Conservation (phyloP, 768 basidiomycete genomes). For the Neoboletus brunneissimus region DNA sequence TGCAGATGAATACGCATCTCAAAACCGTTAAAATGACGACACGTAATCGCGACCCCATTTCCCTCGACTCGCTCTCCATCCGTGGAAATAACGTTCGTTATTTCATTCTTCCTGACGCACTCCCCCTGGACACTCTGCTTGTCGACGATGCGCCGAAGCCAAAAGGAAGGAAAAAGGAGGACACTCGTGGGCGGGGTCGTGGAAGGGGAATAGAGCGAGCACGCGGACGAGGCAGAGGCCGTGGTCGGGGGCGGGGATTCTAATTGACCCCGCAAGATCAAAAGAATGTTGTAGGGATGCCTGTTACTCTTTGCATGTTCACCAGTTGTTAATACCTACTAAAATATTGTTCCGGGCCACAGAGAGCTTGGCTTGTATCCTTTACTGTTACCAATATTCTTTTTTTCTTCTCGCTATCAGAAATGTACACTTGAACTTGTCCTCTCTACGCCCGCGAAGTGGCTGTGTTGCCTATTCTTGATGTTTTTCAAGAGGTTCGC, state of each 20-base stretch:
- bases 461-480: slow-evolving; percentile 22
- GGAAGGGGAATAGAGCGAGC: slow-evolving; percentile 50
- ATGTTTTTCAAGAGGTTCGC: slow-evolving; percentile 32
- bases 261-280: slow-evolving; percentile 6
- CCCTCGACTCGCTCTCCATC: slow-evolving; percentile 89
- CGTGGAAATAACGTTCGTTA: slow-evolving; percentile 97
- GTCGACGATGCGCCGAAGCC: slow-evolving; percentile 98
- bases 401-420: neutral
- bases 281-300: slow-evolving; percentile 5
- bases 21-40: slow-evolving; percentile 98
- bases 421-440: neutral
- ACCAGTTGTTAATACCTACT: slow-evolving; percentile 19
- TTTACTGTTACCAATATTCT: slow-evolving; percentile 6
- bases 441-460: neutral
- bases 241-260: slow-evolving; percentile 48
- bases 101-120: slow-evolving; percentile 94
- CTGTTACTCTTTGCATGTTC: slow-evolving; percentile 5
- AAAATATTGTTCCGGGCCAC: slow-evolving; percentile 22
- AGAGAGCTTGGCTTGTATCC: slow-evolving; percentile 23
- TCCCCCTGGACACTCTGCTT: slow-evolving; percentile 93
- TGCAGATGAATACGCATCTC: slow-evolving; percentile 99
- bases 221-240: slow-evolving; percentile 54
- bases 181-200: slow-evolving; percentile 60
- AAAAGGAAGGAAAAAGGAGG: slow-evolving; percentile 89
- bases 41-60: slow-evolving; percentile 81